These are phyloP conservation scores for Cunninghamia lanceolata DNA, from an alignment of 75 land plant genomes.

Conservation along the genomic window DNA sequence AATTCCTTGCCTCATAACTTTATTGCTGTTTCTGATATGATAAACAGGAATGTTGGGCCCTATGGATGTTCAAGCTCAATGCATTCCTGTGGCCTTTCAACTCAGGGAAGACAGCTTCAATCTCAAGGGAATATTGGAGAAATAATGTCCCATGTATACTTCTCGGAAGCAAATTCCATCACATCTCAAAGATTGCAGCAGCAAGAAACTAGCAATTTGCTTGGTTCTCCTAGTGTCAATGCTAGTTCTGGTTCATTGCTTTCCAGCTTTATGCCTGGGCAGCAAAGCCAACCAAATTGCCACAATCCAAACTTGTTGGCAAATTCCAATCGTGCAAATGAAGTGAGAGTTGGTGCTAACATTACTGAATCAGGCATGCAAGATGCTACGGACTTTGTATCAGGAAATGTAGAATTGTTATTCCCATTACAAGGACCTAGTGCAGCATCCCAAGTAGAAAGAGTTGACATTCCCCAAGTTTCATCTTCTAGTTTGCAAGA, in stretches of 20 bases:
- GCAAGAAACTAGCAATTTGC: constrained; percentile 2
- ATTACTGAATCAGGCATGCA: not conserved
- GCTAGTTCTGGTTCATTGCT: not conserved
- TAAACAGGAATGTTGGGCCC: not conserved
- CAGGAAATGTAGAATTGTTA: not conserved
- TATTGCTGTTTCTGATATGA: not conserved
- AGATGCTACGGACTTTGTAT: not conserved
- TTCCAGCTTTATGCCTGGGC: not conserved
- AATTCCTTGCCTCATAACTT: not conserved
- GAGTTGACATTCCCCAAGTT: not conserved
- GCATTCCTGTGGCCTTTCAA: not conserved
- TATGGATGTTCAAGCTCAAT: not conserved
- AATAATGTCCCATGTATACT: not conserved
- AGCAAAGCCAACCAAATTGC: not conserved
- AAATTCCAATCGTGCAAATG: not conserved
- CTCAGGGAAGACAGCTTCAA: not conserved
- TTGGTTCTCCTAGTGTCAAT: not conserved
- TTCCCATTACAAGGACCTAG: not conserved
- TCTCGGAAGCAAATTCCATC: not conserved
- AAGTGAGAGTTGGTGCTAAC: not conserved
- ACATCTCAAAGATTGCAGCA: constrained; percentile 6
- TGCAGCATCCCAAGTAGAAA: not conserved
- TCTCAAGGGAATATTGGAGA: constrained; percentile 6
- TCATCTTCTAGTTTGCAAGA: constrained; percentile 1
- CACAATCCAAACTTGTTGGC: not conserved